Evolutionary conservation across 73 alveolate genomes (phyloP).

Genomic region (Paramecium tetraurelia): DNA sequence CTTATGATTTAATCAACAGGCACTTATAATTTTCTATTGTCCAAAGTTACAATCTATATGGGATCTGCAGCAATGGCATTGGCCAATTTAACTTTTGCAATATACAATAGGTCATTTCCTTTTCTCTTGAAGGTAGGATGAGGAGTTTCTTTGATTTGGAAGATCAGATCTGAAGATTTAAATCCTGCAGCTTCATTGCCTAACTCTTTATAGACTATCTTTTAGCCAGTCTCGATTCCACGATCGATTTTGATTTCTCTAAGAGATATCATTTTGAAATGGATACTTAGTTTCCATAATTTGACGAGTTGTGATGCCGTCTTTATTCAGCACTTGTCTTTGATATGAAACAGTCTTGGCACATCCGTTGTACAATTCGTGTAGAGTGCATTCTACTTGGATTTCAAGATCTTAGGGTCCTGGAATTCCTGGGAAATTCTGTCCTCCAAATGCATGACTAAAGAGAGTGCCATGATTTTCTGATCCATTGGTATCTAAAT

Average conservation of each 20-base stretch:
- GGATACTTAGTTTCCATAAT: conserved; percentile 61
- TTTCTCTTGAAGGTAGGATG: conserved; percentile 77
- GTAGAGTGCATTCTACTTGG: conserved; percentile 76
- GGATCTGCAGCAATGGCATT: conserved; percentile 86
- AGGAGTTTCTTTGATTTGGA: conserved; percentile 76
- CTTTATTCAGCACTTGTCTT: conserved; percentile 74
- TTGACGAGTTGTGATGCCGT: conserved; percentile 77
- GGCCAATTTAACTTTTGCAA: conserved; percentile 69
- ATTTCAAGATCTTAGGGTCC: conserved; percentile 70
- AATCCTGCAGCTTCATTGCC: conserved; percentile 84
- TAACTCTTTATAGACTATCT: conserved; percentile 70
- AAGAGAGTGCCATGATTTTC: conserved; percentile 75
- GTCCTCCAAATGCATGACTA: conserved; percentile 80
- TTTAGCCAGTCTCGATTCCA: conserved; percentile 80
- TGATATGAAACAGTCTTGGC: conserved; percentile 72
- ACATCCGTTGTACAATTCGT: conserved; percentile 87
- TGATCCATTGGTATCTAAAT: conserved; percentile 51
- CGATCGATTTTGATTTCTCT: conserved; percentile 80
- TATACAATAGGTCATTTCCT: conserved; percentile 81
- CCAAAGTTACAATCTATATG: conserved; percentile 62
- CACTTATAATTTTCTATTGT: conserved; percentile 49
- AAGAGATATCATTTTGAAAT: neutral
- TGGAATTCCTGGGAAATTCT: conserved; percentile 54
- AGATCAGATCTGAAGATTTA: conserved; percentile 72
- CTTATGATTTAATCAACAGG: conserved; percentile 81